These are phyloP conservation scores for Mycena sanguinolenta DNA, from an alignment of 768 basidiomycete genomes.

Conservation along the genomic window DNA sequence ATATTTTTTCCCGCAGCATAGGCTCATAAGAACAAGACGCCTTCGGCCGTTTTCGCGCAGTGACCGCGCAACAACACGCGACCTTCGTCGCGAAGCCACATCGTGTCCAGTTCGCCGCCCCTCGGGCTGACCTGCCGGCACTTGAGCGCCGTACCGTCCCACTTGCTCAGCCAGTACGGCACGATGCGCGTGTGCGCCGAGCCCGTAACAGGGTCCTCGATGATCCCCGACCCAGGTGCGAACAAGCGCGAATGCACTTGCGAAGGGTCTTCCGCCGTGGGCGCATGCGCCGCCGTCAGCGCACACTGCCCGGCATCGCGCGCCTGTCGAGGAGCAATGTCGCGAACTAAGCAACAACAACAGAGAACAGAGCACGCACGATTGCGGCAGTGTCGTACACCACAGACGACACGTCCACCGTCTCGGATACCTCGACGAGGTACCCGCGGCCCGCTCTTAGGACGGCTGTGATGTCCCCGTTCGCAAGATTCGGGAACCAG, in stretches of 20 bases:
- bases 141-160: conserved; percentile 25
- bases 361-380: neutral
- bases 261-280: conserved; percentile 25
- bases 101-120: conserved; percentile 29
- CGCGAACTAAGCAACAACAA: neutral
- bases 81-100: conserved; percentile 28
- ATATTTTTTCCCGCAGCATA: neutral
- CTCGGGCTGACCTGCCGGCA: conserved; percentile 30
- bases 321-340: conserved; percentile 9
- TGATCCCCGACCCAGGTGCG: conserved; percentile 24
- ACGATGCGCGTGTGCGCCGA: conserved; percentile 36
- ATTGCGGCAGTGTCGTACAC: conserved; percentile 19
- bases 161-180: conserved; percentile 28
- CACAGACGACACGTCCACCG: conserved; percentile 29
- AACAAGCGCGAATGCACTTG: conserved; percentile 37
- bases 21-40: conserved; percentile 16
- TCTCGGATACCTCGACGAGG: conserved; percentile 29
- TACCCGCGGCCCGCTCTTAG: conserved; percentile 20
- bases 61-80: conserved; percentile 30
- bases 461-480: conserved; percentile 25
- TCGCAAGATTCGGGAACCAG: conserved; percentile 31
- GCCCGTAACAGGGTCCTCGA: conserved; percentile 36
- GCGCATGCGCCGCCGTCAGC: conserved; percentile 29
- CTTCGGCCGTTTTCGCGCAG: conserved; percentile 18
- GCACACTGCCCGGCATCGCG: conserved; percentile 29